Base-by-base conservation (phyloP, 2,329 filamentous ascomycete genomes). In the Niveomyces coronatus region DNA sequence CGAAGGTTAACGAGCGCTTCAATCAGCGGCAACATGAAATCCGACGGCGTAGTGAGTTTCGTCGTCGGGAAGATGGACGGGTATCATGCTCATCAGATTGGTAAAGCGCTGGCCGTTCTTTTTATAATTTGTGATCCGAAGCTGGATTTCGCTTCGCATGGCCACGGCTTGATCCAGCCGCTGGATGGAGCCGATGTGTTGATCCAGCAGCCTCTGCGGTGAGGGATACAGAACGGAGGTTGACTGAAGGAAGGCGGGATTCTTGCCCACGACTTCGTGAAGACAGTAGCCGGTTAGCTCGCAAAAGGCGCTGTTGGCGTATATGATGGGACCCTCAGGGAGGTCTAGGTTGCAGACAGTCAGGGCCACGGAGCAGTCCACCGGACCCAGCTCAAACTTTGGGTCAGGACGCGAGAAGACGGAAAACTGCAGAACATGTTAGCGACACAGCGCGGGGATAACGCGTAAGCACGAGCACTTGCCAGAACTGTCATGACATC, bases 31-130 rank as follows among this genome's bases (percentile, higher is more conserved):
- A 19, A 84, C 81, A 54, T 87, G 77, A 51, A 94, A 88, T 4
- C 86, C 86, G 18, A 94, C 79, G 35, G 80, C 85, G 52, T 83
- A 88, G 44, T 77, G 78, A 44, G 76, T 74, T 9, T 74, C 70
- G 11, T 71, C 65, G 2, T 71, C 69, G 28, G 84, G 75, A 70
- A 78, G 82, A 2, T 66, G 63, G 23, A 94, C 76, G 0, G 86
- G 86, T 37, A 94, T 83, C 67, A 93, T 85, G n/a, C 82, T 85
- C 37, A 94, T 65, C 10, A 88, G 55, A 49, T 94, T 94, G 66
- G 80, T 80, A 53, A 94, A 94, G 0, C 70, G 70, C 48, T 85
- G 73, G 1, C 87, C 86, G 35, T 83, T 79, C 60, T 86, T 84
- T 45, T 82, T 76, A 55, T 88, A 94, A 54, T 94, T 94, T 53